A percentile compares a stretch with the other conserved stretches of the same genome.
Evolutionary conservation across 352 stramenopile species (phyloP).

Genomic region (Pythium sukuiense): DNA sequence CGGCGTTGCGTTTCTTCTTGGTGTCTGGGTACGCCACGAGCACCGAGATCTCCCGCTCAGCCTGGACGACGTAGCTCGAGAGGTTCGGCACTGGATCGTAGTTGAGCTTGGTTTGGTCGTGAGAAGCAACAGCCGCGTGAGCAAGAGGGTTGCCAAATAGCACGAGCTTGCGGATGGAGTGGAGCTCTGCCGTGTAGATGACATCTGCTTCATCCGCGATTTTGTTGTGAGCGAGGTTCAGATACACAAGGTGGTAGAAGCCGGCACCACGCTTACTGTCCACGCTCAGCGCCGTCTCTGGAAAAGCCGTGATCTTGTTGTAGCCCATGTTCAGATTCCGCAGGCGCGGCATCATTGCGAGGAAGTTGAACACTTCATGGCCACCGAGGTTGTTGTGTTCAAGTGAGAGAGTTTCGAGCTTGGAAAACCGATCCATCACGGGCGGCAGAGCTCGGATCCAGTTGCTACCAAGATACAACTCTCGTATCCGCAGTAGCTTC

Average conservation of each 20-base stretch:
- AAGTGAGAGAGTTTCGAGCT: constrained; percentile 74
- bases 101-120: constrained; percentile 61
- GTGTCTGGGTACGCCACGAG: constrained; percentile 63
- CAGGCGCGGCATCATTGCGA: constrained; percentile 61
- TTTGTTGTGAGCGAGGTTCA: constrained; percentile 76
- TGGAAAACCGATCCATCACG: constrained; percentile 74
- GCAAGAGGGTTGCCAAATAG: constrained; percentile 75
- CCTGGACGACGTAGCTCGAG: constrained; percentile 36
- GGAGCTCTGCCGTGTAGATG: constrained; percentile 46
- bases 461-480: constrained; percentile 79
- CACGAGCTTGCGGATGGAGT: constrained; percentile 64
- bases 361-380: constrained; percentile 67
- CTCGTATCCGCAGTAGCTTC: constrained; percentile 70
- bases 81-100: constrained; percentile 73
- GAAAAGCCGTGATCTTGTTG: constrained; percentile 76
- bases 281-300: constrained; percentile 57
- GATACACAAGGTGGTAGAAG: constrained; percentile 67
- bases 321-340: constrained; percentile 78
- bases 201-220: constrained; percentile 54
- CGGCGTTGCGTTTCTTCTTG: constrained; percentile 56
- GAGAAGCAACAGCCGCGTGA: constrained; percentile 56
- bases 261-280: constrained; percentile 60
- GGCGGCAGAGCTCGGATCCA: constrained; percentile 65
- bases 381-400: constrained; percentile 76
- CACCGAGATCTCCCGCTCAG: constrained; percentile 34